phyloP scores from a whole-genome alignment of 352 stramenopile species.

The Sclerospora graminicola region DNA sequence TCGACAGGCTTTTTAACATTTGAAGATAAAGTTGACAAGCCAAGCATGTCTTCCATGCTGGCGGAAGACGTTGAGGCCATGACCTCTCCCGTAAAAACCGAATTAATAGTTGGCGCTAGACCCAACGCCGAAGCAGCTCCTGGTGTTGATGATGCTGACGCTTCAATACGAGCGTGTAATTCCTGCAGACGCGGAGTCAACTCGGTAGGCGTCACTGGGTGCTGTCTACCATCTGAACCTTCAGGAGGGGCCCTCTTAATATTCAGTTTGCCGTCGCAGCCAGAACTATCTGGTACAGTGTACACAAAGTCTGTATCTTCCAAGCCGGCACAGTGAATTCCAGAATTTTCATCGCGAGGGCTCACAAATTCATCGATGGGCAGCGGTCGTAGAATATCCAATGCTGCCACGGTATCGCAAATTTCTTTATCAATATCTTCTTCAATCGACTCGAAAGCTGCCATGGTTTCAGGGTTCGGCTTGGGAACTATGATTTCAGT shows the following conservation, averaged over 20 bases:
- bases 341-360: constrained; percentile 30
- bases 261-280: constrained; percentile 10
- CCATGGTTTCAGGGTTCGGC: constrained; percentile 9
- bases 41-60: constrained; percentile 28
- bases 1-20: constrained; percentile 5
- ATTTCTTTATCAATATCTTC: constrained; percentile 38
- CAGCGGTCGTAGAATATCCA: constrained; percentile 30
- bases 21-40: constrained; percentile 22
- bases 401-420: constrained; percentile 29
- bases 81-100: constrained; percentile 21
- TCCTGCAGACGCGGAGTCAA: constrained; percentile 29
- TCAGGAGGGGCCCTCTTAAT: constrained; percentile 16
- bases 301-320: constrained; percentile 36
- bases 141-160: constrained; percentile 13
- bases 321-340: constrained; percentile 31
- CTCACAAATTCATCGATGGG: constrained; percentile 41
- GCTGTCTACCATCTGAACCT: constrained; percentile 10
- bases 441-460: constrained; percentile 28
- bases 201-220: constrained; percentile 3
- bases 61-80: constrained; percentile 4
- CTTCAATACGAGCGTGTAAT: constrained; percentile 25
- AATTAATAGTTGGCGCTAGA: constrained; percentile 8
- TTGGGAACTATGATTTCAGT: constrained; percentile 22
- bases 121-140: constrained; percentile 6
- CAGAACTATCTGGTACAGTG: constrained; percentile 21